Percentiles rank a stretch among this genome's conserved stretches.
phyloP scores from a whole-genome alignment of 352 stramenopile genomes.

The Pythium chondricola region DNA sequence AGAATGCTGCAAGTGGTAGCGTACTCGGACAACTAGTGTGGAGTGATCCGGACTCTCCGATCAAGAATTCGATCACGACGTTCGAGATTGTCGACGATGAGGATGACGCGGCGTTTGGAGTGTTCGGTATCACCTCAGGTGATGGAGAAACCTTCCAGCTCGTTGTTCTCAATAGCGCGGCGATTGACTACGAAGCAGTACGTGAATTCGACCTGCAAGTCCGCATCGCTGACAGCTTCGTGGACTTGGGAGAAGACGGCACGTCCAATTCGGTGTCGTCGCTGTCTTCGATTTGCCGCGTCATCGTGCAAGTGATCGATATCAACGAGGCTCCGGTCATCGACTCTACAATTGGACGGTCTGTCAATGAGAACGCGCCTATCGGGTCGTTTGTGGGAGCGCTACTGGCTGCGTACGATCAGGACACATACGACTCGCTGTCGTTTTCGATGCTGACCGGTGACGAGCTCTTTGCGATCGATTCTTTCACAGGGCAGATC shows the following conservation, averaged over 20 bases:
- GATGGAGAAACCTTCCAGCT: conserved; percentile 8
- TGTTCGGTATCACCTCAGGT: conserved; percentile 14
- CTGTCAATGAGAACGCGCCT: conserved; percentile 31
- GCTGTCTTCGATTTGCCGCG: conserved; percentile 27
- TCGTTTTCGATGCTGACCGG: conserved; percentile 3
- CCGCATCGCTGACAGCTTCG: conserved; percentile 20
- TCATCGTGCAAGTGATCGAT: conserved; percentile 31
- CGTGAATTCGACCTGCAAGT: conserved; percentile 9
- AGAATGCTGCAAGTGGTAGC: conserved; percentile 23
- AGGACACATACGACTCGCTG: conserved; percentile 16
- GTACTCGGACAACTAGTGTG: conserved; percentile 27
- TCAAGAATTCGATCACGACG: conserved; percentile 34
- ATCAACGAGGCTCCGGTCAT: conserved; percentile 43
- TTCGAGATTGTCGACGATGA: conserved; percentile 33
- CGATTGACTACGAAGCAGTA: conserved; percentile 18
- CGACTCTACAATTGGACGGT: conserved; percentile 14
- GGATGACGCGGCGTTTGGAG: conserved; percentile 8
- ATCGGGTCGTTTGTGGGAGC: conserved; percentile 12
- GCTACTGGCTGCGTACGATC: conserved; percentile 9
- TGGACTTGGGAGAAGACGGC: neutral
- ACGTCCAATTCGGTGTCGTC: conserved; percentile 24
- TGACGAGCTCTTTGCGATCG: conserved; percentile 25
- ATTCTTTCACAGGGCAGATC: conserved; percentile 30
- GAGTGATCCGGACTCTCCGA: conserved; percentile 28
- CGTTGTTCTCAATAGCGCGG: conserved; percentile 1